phyloP scores from a whole-genome alignment of 176 grass and related monocot genomes.

The Paspalum vaginatum region DNA sequence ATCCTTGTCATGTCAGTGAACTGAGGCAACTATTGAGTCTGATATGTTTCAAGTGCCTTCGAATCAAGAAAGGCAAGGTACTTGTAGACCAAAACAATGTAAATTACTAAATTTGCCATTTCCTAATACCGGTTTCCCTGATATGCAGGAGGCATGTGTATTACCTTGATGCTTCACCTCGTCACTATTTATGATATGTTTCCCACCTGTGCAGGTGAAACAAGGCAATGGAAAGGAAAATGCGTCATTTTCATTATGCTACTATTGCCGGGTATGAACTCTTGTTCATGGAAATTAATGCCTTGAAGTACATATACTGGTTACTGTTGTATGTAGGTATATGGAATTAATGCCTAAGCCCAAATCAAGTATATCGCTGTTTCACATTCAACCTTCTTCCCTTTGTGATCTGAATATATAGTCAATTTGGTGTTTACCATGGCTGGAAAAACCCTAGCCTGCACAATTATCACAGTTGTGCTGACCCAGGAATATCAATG shows the following conservation, averaged over 20 bases:
- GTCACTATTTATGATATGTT: constrained; percentile 13
- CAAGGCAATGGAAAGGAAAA: constrained; percentile 57
- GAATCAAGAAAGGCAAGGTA: constrained; percentile 91
- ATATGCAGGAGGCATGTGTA: constrained; percentile 18
- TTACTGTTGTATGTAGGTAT: constrained; percentile 8
- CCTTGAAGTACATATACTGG: constrained; percentile 20
- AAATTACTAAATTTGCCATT: not conserved
- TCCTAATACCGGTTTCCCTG: not conserved
- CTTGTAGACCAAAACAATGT: not conserved
- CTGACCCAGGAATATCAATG: constrained; percentile 10
- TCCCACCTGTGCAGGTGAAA: constrained; percentile 59
- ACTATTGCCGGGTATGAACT: constrained; percentile 73
- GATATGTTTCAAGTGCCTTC: constrained; percentile 81
- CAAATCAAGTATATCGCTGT: not conserved
- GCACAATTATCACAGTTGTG: not conserved
- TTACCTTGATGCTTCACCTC: constrained; percentile 30
- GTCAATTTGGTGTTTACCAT: not conserved
- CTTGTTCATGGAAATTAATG: no score
- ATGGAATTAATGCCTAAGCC: not conserved
- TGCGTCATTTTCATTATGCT: constrained; percentile 53
- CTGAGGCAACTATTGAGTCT: constrained; percentile 69
- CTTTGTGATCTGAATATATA: constrained; percentile 25
- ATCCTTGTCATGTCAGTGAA: constrained; percentile 82
- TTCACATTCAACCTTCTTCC: constrained; percentile 14
- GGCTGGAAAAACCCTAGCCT: constrained; percentile 1